phyloP scores from a whole-genome alignment of 2,329 filamentous ascomycete species.

The Hypoxylon rubiginosum region DNA sequence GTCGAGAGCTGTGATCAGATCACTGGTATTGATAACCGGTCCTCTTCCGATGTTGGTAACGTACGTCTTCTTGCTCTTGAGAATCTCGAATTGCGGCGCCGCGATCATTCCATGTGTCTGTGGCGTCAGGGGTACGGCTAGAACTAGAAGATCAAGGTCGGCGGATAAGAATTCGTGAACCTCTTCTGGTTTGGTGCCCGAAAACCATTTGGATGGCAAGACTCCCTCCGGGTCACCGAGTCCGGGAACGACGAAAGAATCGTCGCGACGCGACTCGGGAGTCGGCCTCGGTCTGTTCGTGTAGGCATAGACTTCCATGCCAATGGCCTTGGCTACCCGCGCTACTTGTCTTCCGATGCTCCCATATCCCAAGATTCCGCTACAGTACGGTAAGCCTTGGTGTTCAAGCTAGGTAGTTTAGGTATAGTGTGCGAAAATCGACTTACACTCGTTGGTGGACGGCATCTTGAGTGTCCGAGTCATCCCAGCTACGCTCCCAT shows the following conservation, averaged over 20 bases:
- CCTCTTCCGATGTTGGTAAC: conserved; percentile 75
- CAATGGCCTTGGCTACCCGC: conserved; percentile 68
- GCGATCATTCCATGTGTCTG: conserved; percentile 59
- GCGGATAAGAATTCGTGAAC: conserved; percentile 58
- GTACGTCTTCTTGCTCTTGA: conserved; percentile 60
- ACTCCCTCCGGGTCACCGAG: conserved; percentile 63
- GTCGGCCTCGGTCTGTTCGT: conserved; percentile 73
- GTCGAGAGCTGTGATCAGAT: conserved; percentile 67
- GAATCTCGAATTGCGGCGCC: conserved; percentile 55
- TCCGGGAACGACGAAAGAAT: conserved; percentile 73
- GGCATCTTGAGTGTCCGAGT: conserved; percentile 59
- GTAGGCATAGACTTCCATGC: conserved; percentile 77
- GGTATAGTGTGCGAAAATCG: neutral
- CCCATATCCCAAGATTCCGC: conserved; percentile 60
- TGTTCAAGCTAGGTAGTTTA: neutral
- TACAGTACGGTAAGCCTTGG: conserved; percentile 36
- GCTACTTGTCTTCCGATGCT: conserved; percentile 61
- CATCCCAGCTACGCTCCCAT: conserved; percentile 57
- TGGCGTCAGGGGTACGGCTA: conserved; percentile 58
- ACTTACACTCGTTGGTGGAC: conserved; percentile 65
- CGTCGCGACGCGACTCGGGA: conserved; percentile 69
- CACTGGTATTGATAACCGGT: conserved; percentile 56
- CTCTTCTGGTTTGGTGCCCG: conserved; percentile 51
- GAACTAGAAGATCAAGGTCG: conserved; percentile 59
- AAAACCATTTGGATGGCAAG: conserved; percentile 59